phyloP scores from a whole-genome alignment of 2,329 filamentous ascomycete genomes.

The Fusarium veterinarium region DNA sequence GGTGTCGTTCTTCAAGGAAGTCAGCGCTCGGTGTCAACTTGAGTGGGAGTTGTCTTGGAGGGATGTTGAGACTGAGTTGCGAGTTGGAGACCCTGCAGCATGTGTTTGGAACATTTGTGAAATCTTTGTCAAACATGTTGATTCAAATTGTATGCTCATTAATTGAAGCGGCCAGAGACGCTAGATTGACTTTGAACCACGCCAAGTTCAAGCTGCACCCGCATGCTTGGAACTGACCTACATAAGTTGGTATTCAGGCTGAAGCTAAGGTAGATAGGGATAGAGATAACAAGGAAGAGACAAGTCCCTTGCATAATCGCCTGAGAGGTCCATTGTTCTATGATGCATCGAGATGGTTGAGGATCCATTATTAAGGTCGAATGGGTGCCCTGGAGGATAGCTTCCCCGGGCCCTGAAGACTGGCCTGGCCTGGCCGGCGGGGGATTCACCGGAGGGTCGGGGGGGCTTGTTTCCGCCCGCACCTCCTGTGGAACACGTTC shows the following conservation, averaged over 20 bases:
- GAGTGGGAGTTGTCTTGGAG: neutral
- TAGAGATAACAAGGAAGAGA: slow-evolving; percentile 3
- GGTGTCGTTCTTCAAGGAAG: neutral
- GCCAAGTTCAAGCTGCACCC: neutral
- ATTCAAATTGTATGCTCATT: neutral
- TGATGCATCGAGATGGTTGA: slow-evolving; percentile 2
- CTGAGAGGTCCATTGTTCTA: neutral
- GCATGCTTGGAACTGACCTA: slow-evolving; percentile 7
- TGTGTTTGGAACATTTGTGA: neutral
- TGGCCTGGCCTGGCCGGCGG: neutral
- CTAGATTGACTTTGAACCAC: neutral
- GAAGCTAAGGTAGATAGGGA: neutral
- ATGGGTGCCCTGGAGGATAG: slow-evolving; percentile 6
- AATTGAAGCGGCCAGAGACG: neutral
- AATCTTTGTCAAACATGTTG: neutral
- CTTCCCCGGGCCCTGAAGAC: slow-evolving; percentile 15
- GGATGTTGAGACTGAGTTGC: slow-evolving; percentile 8
- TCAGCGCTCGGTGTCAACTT: neutral
- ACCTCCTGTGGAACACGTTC: slow-evolving; percentile 8
- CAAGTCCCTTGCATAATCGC: slow-evolving; percentile 17
- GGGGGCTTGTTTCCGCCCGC: slow-evolving; percentile 1
- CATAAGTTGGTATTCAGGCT: slow-evolving; percentile 4
- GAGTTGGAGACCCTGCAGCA: neutral
- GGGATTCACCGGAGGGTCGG: neutral
- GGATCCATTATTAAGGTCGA: neutral